These are phyloP conservation scores for Thraustochytrium striatum DNA, from an alignment of 352 stramenopile species.

Conservation along the genomic window DNA sequence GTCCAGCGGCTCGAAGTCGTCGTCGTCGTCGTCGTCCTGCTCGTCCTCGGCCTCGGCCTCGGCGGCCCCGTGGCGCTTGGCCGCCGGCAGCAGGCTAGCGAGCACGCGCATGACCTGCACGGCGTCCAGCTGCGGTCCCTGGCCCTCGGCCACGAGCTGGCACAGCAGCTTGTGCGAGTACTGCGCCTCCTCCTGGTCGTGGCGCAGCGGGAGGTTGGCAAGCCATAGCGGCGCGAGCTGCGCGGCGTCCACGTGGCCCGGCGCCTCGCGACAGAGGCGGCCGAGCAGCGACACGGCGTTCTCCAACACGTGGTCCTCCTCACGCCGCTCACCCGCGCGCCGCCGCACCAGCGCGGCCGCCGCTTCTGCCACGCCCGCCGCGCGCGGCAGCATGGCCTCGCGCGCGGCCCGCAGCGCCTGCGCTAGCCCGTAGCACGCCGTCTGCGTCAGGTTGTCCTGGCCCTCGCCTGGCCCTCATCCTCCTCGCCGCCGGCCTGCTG, in stretches of 20 bases:
- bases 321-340: not conserved
- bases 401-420: not conserved
- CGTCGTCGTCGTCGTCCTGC: conserved; percentile 9
- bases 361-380: not conserved
- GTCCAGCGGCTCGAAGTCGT: conserved; percentile 15
- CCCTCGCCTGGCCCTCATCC: too few species aligned
- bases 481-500: not conserved
- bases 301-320: conserved; percentile 15
- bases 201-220: conserved; percentile 1
- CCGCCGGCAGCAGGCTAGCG: not conserved
- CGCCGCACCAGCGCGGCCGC: not conserved
- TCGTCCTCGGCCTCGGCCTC: not conserved
- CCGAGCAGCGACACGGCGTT: conserved; percentile 33
- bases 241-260: not conserved
- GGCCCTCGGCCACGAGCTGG: not conserved
- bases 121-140: not conserved
- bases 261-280: not conserved
- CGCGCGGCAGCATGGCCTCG: not conserved
- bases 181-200: conserved; percentile 11
- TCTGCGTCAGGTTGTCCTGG: conserved; percentile 29
- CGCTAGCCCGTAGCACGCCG: not conserved
- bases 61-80: not conserved
- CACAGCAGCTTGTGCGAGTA: conserved; percentile 19
- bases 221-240: conserved; percentile 5
- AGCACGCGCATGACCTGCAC: conserved; percentile 7